Base-by-base conservation (phyloP, 306 rosid species). In the Ceratonia siliqua region DNA sequence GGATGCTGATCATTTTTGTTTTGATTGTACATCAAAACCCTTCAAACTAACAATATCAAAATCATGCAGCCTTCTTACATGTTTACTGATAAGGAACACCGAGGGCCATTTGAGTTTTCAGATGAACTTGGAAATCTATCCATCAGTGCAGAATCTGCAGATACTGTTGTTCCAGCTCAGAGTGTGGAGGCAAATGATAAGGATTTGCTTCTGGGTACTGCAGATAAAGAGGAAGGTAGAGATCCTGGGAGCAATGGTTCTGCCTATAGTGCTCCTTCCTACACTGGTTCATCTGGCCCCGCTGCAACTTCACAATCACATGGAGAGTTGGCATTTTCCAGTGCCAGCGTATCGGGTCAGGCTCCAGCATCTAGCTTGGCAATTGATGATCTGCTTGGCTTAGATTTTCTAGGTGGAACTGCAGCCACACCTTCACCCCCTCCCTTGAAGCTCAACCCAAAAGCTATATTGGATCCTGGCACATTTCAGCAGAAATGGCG, bases 401-500 rank as follows among this genome's bases (percentile, higher is more conserved):
- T 95, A 73, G 86, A 85, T 85, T 80, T 89, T 28, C 42, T 96
- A 25, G 78, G 56, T 78, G 87, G 64, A 57, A 65, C 90, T 50
- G 85, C 87, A 20, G 78, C 87, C 35, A 49, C 90, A 21, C 91
- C 98, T 46, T 52, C 91, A 7, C 92, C 95, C 30, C 93, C 97
- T 75, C 73, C 86, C 11, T 80, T 95, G 90, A 88, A 69, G 81
- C 97, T 95, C 66, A 92, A 90, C 69, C 83, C 95, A 13, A 95
- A 95, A 80, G 96, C 99, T 79, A 79, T 52, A 49, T 75, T 92
- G 82, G 99, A 90, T 79, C 98, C 99, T 18, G 81, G 92, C 70
- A 62, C 92, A 45, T 95, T 95, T 82, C 99, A 95, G 91, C 99
- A 92, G 74, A 95, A 92, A 82, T 95, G 99, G 99, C 99, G 97